Evolutionary conservation across 495 filamentous ascomycete genomes (phyloP), one percentile per base, ranked within the genome.

Genomic region (Daldinia childiae): DNA sequence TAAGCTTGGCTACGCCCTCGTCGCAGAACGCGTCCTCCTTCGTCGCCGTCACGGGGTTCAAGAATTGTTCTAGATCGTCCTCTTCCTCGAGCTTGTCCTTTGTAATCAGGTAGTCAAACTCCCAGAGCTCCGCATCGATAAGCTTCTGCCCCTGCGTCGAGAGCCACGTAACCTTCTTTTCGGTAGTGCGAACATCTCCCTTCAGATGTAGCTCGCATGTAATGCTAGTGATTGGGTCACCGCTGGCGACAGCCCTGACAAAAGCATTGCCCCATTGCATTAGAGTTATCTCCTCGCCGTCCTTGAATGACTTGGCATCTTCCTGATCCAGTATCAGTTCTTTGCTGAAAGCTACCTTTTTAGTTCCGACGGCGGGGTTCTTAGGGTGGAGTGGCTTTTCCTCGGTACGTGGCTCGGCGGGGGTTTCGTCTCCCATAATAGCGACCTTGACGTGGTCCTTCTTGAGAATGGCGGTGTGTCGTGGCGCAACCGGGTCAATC

Each of bases 241-340:
- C 85, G 52, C 78, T 76, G 21, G 83, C 76, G 19, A 90, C 86
- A 57, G 89, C 84, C 39, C 83, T 82, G 12, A 97, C 90, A 64
- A 95, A 88, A 30, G 93, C 94, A 69, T 98, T 97, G 71, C 94
- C 94, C 94, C 94, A 97, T 76, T 89, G 90, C 94, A 97, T 98
- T 27, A 97, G 84, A 0, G 94, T 98, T 72, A 98, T 92, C 78
- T 97, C 94, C 82, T 98, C 94, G 71, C 91, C 90, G 64, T 91
- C 87, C 71, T 87, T 89, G 82, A 97, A 95, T 54, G 82, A 85
- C 79, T 91, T 87, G 66, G 91, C 94, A 72, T 98, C 94, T 50
- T 85, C 91, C 80, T 97, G 94, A 76, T 97, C 94, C 50, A 98
- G 81, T 32, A 95, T 78, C 66, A 97, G 83, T 26, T 87, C 83